These are phyloP conservation scores for Podila epigama DNA, from an alignment of 192 early-diverging fungal genomes.

Conservation along the genomic window DNA sequence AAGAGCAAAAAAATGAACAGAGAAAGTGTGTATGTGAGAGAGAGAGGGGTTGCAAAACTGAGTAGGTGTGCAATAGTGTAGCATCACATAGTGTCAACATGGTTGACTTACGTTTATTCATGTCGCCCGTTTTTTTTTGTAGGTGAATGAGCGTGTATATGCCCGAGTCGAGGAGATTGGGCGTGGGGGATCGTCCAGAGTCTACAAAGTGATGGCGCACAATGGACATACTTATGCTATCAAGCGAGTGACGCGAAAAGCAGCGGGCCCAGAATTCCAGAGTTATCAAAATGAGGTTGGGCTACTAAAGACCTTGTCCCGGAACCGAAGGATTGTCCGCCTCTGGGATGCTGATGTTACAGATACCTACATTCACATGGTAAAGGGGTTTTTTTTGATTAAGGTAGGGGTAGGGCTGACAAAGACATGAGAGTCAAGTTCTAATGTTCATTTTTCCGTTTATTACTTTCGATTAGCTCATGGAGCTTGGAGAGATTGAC, in stretches of 20 bases:
- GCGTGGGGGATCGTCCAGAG: slow-evolving; percentile 88
- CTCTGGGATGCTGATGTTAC: slow-evolving; percentile 81
- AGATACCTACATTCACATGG: too few relatives aligned
- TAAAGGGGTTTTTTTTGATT: too few relatives aligned
- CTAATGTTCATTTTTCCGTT: not conserved
- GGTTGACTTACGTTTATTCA: not conserved
- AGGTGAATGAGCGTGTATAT: slow-evolving; percentile 36
- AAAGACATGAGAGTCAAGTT: not conserved
- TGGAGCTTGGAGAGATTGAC: slow-evolving; percentile 94
- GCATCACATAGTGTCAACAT: not conserved
- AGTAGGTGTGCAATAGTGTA: too few relatives aligned
- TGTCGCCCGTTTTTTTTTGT: not conserved
- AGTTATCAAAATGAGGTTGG: slow-evolving; percentile 89
- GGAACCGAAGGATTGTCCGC: slow-evolving; percentile 79
- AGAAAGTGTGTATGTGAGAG: too few relatives aligned
- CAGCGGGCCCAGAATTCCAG: slow-evolving; percentile 71
- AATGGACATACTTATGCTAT: slow-evolving; percentile 76
- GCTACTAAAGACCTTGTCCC: slow-evolving; percentile 69
- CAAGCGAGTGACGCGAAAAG: slow-evolving; percentile 83
- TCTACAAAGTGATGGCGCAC: slow-evolving; percentile 82
- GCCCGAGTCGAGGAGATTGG: slow-evolving; percentile 62
- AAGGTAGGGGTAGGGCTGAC: too few relatives aligned
- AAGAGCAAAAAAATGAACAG: too few relatives aligned
- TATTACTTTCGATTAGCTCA: slow-evolving; percentile 48
- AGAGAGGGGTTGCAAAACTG: too few relatives aligned